Conservation (phyloP, 2,329 filamentous ascomycete genomes). For the Blumeria hordei region DNA sequence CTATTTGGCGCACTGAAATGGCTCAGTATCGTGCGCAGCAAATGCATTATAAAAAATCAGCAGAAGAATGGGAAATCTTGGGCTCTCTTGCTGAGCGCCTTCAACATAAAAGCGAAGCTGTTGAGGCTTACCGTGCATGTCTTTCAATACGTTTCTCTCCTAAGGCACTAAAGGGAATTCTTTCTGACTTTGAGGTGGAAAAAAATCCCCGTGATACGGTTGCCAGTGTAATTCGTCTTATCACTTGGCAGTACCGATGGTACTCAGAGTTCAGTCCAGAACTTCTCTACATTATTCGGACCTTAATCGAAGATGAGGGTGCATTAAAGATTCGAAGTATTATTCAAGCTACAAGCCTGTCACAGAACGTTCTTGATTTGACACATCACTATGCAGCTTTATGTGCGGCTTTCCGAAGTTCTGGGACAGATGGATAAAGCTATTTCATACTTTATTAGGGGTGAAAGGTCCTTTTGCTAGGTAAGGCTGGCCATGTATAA, state of each 20-base stretch:
- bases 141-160: slow-evolving; percentile 75
- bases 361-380: slow-evolving; percentile 76
- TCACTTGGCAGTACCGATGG: slow-evolving; percentile 98
- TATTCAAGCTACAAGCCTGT: slow-evolving; percentile 82
- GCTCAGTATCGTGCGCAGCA: slow-evolving; percentile 83
- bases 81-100: slow-evolving; percentile 79
- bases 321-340: slow-evolving; percentile 94
- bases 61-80: slow-evolving; percentile 95
- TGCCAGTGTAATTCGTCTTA: slow-evolving; percentile 65
- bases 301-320: slow-evolving; percentile 89
- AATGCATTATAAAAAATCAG: slow-evolving; percentile 86
- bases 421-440: slow-evolving; percentile 25
- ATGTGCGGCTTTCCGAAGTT: slow-evolving; percentile 87
- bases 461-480: no score
- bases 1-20: slow-evolving; percentile 97
- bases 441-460: no score
- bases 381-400: slow-evolving; percentile 91
- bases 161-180: slow-evolving; percentile 67
- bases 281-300: slow-evolving; percentile 66
- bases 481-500: no score
- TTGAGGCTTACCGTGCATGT: slow-evolving; percentile 82
- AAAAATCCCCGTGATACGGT: slow-evolving; percentile 64
- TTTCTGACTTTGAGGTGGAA: slow-evolving; percentile 53
- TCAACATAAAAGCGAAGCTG: slow-evolving; percentile 74
- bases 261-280: slow-evolving; percentile 97